Conservation (phyloP, 2,329 filamentous ascomycete genomes). For the Malbranchea zuffiana region DNA sequence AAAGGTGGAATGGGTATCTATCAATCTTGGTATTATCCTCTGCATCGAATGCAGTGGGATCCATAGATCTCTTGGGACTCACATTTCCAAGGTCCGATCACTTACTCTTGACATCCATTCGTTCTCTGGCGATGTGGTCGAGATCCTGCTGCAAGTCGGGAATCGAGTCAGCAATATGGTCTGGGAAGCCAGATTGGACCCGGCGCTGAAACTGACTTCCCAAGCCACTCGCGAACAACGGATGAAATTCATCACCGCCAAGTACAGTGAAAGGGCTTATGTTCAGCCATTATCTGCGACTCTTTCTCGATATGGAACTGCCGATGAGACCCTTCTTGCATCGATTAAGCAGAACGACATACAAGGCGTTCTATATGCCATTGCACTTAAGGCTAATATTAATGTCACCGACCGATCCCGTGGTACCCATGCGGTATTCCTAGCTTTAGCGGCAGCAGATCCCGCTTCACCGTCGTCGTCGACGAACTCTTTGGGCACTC, state of each 20-base stretch:
- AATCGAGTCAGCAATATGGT: conserved; percentile 94
- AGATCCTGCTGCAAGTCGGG: conserved; percentile 79
- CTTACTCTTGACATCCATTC: conserved; percentile 91
- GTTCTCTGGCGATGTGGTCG: conserved; percentile 94
- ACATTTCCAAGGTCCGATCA: conserved; percentile 94
- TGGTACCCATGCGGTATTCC: conserved; percentile 76
- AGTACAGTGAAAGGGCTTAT: conserved; percentile 77
- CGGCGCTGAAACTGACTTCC: conserved; percentile 58
- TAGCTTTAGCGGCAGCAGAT: conserved; percentile 85
- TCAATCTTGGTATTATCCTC: conserved; percentile 89
- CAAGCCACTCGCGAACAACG: conserved; percentile 80
- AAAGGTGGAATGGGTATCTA: conserved; percentile 98
- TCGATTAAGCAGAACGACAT: conserved; percentile 96
- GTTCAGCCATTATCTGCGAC: conserved; percentile 64
- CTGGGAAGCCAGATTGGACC: conserved; percentile 80
- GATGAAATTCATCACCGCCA: conserved; percentile 86
- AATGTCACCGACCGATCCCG: conserved; percentile 78
- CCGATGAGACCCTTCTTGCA: conserved; percentile 81
- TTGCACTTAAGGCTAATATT: conserved; percentile 76
- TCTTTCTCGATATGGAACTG: conserved; percentile 61
- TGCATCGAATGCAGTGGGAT: conserved; percentile 98
- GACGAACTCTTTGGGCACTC: conserved; percentile 6
- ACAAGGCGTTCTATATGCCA: conserved; percentile 78
- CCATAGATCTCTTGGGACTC: conserved; percentile 87
- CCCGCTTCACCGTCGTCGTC: conserved; percentile 56